A percentile compares a stretch with the other conserved stretches of the same genome.
These are phyloP conservation scores for Auricularia heimuer DNA, from an alignment of 768 basidiomycete genomes.

Conservation along the genomic window DNA sequence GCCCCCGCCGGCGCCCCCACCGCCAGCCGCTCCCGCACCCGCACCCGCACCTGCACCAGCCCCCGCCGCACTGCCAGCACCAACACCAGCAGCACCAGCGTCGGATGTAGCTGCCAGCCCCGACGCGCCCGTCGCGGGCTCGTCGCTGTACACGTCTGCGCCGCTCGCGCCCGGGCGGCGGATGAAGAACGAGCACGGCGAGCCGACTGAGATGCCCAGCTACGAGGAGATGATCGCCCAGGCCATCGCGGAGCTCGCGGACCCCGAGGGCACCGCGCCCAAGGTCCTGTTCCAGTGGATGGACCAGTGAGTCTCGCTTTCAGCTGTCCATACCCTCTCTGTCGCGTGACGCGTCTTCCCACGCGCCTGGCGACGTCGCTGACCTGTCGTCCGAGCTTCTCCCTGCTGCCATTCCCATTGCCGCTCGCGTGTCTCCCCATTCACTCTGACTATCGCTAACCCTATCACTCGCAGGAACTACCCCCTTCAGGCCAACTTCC, in stretches of 20 bases:
- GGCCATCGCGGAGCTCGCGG: conserved; percentile 54
- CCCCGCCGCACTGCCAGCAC: conserved; percentile 10
- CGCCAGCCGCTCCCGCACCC: conserved; percentile 15
- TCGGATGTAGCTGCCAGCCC: conserved; percentile 13
- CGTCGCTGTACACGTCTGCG: conserved; percentile 15
- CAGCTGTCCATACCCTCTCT: not conserved
- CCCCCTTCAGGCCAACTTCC: conserved; percentile 80
- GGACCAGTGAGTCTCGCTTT: conserved; percentile 30
- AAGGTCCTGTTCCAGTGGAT: conserved; percentile 80
- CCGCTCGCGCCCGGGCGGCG: conserved; percentile 10
- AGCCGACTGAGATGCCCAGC: conserved; percentile 57
- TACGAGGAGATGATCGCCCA: conserved; percentile 91
- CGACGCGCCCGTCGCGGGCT: conserved; percentile 13
- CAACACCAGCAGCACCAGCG: conserved; percentile 15
- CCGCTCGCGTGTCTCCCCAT: not conserved
- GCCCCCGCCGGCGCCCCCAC: conserved; percentile 15
- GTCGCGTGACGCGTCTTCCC: not conserved
- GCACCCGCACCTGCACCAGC: conserved; percentile 2
- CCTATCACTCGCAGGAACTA: conserved; percentile 34
- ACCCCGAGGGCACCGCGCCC: conserved; percentile 72
- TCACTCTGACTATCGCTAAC: not conserved
- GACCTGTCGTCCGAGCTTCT: not conserved
- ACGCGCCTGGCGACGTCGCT: not conserved
- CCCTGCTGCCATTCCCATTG: not conserved
- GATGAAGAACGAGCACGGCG: conserved; percentile 9